Percentiles rank a stretch among this genome's conserved stretches.
Conservation (phyloP, 345 rosid species). For the Lumnitzera littorea region DNA sequence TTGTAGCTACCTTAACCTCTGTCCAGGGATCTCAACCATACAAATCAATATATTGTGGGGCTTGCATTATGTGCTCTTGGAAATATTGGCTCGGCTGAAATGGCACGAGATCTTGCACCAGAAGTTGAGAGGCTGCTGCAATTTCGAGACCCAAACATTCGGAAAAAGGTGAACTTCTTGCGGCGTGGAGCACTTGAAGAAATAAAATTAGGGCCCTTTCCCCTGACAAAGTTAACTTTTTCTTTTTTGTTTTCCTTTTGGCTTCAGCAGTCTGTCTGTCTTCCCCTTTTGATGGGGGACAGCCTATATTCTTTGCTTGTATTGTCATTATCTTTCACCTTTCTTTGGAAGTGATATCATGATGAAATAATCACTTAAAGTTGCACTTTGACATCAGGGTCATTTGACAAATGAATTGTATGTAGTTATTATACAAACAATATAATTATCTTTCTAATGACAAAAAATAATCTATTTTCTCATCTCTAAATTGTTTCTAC, state of each 20-base stretch:
- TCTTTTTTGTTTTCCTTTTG: too few relatives aligned
- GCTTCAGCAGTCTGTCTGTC: too few relatives aligned
- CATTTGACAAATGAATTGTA: too few relatives aligned
- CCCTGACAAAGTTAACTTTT: too few relatives aligned
- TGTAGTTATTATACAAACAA: too few relatives aligned
- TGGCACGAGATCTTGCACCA: slow-evolving; percentile 99
- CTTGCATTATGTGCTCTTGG: slow-evolving; percentile 99
- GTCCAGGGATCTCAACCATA: slow-evolving; percentile 91
- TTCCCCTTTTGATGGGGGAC: not conserved
- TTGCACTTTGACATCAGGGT: too few relatives aligned
- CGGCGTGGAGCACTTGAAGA: not conserved
- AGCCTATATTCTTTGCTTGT: not conserved
- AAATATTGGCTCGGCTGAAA: slow-evolving; percentile 95
- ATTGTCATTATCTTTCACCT: not conserved
- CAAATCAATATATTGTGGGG: slow-evolving; percentile 96
- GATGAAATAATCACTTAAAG: too few relatives aligned
- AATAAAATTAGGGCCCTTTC: too few relatives aligned
- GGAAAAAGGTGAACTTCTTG: slow-evolving; percentile 67
- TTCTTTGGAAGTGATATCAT: too few relatives aligned
- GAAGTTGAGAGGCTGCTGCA: slow-evolving; percentile 95
- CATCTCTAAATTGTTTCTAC: too few relatives aligned
- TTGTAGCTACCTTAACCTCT: slow-evolving; percentile 52
- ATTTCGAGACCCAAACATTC: slow-evolving; percentile 97
- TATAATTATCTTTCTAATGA: too few relatives aligned
- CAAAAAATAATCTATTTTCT: too few relatives aligned